Evolutionary conservation across 2,329 filamentous ascomycete species (phyloP).

Genomic region (Pleurostoma richardsiae): DNA sequence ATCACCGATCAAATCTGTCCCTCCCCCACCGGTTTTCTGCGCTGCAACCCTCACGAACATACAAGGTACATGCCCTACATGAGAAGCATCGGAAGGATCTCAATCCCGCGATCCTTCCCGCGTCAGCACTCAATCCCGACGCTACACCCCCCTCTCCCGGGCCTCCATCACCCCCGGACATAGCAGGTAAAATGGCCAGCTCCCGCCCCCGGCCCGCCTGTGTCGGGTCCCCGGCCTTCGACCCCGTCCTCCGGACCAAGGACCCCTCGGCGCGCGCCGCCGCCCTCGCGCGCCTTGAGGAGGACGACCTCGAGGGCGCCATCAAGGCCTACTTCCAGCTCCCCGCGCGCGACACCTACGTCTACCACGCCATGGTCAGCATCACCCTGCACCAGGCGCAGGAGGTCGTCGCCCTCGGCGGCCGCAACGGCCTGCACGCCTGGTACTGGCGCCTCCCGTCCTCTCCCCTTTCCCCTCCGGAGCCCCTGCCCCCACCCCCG

Average conservation of each 20-base stretch:
- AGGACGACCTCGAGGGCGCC: conserved; percentile 36
- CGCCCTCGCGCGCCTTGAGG: conserved; percentile 29
- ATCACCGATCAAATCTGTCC: too few species aligned
- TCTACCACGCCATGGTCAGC: conserved; percentile 46
- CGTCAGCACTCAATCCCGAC: too few species aligned
- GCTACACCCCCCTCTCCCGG: not conserved
- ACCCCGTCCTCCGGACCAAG: conserved; percentile 31
- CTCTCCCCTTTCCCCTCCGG: not conserved
- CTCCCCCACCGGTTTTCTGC: too few species aligned
- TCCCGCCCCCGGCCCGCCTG: conserved; percentile 24
- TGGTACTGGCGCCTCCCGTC: conserved; percentile 38
- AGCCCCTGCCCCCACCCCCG: conserved; percentile 40
- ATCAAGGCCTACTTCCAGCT: conserved; percentile 38
- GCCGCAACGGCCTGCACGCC: conserved; percentile 37
- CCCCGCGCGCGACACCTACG: conserved; percentile 37
- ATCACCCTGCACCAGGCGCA: conserved; percentile 45
- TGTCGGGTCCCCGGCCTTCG: conserved; percentile 37
- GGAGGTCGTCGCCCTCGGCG: conserved; percentile 35
- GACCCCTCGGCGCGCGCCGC: conserved; percentile 31
- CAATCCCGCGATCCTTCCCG: too few species aligned
- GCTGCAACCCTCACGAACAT: too few species aligned
- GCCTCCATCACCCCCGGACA: not conserved
- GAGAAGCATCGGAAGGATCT: too few species aligned
- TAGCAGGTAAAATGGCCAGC: conserved; percentile 2
- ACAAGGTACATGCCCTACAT: too few species aligned